Percentiles rank a stretch among this genome's conserved stretches.
Evolutionary conservation across 1,284 basidiomycete species (phyloP).

Genomic region (Cryptococcus sp.): DNA sequence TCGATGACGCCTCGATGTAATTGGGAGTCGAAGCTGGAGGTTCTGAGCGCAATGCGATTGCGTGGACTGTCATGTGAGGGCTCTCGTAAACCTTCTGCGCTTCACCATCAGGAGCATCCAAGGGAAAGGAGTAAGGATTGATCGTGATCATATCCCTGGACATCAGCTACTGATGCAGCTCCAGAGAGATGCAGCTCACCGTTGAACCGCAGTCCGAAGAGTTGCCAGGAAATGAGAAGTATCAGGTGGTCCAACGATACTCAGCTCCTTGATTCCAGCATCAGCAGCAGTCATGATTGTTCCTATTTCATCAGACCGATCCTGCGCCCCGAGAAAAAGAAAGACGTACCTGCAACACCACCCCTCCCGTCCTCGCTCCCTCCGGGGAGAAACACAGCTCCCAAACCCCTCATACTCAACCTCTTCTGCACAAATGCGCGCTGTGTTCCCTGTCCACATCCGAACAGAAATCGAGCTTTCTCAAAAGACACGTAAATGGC

Average conservation of each 20-base stretch:
- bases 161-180: background rate
- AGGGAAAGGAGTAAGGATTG: constrained; percentile 10
- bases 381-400: constrained; percentile 69
- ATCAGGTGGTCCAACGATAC: constrained; percentile 68
- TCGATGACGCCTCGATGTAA: background rate
- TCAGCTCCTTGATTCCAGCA: constrained; percentile 57
- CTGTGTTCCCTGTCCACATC: constrained; percentile 74
- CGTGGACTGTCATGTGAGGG: constrained; percentile 26
- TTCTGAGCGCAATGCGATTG: constrained; percentile 21
- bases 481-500: constrained; percentile 70
- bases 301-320: constrained; percentile 51
- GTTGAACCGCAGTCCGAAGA: constrained; percentile 43
- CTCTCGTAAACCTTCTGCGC: constrained; percentile 21
- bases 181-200: constrained; percentile 10
- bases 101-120: constrained; percentile 4
- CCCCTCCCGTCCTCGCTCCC: constrained; percentile 56
- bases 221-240: constrained; percentile 66
- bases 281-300: constrained; percentile 79
- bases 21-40: constrained; percentile 1
- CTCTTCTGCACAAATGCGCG: constrained; percentile 66
- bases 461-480: constrained; percentile 76
- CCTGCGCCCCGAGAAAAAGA: background rate
- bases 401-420: constrained; percentile 60
- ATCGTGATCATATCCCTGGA: constrained; percentile 11
- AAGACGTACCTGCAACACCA: constrained; percentile 64